Evolutionary conservation across 2,329 filamentous ascomycete species (phyloP), one percentile per base, ranked within the genome.

Genomic region (Fusarium incarnatum): DNA sequence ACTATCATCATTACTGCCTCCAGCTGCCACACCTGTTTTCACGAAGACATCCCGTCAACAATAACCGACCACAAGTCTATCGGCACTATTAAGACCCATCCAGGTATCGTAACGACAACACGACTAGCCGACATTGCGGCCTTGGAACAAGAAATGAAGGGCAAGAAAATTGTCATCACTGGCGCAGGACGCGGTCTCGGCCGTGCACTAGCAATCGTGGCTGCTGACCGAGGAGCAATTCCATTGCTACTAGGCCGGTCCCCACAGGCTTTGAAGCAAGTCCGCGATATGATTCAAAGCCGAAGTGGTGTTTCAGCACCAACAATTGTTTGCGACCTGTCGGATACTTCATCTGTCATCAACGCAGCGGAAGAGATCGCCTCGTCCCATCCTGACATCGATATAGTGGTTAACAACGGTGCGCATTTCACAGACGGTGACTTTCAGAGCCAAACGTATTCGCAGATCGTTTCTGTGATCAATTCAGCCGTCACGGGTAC

Each of bases 401-500:
- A 60, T 1, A 32, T 60, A 1, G 6, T 60, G 13, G 50, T 60
- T 16, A 60, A 60, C 4, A 60, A 60, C 16, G 56, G 16, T 1
- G 50, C 56, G 0, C 41, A 60, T 15, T 60, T 60, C 13, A 46
- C 56, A 0, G 41, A 46, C 8, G 56, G 56, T 0, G 23, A 15
- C 5, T 60, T 60, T 16, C 30, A 56, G 2, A 40, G 25, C 10
- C 56, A 60, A 13, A 30, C 12, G 28, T 30, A 30, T 30, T 30
- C 28, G 9, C 50, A 60, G 30, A 46, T 60, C 10, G 5, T 20
- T 11, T 60, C 56, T 4, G 50, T 60, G 1, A 30, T 60, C 6
- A 56, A 32, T 25, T 60, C 56, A 2, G 41, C 50, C 1, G 52
- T 60, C 25, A 60, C 50, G 5, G 56, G 56, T 2, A 60, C 56